These are phyloP conservation scores for Alternaria sp. DNA, from an alignment of 2,329 filamentous ascomycete species.

Conservation along the genomic window DNA sequence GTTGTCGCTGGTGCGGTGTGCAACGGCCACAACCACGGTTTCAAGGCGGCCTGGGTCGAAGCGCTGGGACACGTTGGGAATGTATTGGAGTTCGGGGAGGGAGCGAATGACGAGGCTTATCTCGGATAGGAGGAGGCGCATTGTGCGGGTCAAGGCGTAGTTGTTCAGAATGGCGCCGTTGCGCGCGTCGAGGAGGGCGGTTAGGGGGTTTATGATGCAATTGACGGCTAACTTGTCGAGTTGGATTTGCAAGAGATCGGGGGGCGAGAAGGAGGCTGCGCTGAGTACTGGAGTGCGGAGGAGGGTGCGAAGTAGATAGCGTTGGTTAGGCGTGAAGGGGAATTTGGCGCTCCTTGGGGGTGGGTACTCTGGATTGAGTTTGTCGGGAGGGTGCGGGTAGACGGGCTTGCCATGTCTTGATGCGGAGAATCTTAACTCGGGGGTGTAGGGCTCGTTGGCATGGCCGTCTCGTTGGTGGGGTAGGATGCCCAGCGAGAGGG, in stretches of 20 bases:
- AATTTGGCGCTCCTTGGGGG: slow-evolving; percentile 26
- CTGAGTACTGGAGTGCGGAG: slow-evolving; percentile 67
- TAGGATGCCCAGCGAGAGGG: slow-evolving; percentile 62
- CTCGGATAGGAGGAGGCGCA: slow-evolving; percentile 76
- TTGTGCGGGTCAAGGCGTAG: slow-evolving; percentile 67
- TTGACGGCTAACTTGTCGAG: slow-evolving; percentile 79
- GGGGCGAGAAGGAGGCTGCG: slow-evolving; percentile 63
- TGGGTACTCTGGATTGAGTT: slow-evolving; percentile 23
- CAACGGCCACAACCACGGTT: slow-evolving; percentile 62
- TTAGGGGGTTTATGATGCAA: slow-evolving; percentile 79
- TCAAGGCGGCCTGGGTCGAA: slow-evolving; percentile 68
- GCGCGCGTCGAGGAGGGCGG: slow-evolving; percentile 75
- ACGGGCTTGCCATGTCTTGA: slow-evolving; percentile 1
- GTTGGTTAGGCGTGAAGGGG: slow-evolving; percentile 52
- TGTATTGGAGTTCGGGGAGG: slow-evolving; percentile 74
- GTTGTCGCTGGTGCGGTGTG: slow-evolving; percentile 61
- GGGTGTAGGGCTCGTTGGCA: slow-evolving; percentile 31
- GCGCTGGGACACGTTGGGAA: slow-evolving; percentile 65
- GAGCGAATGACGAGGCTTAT: slow-evolving; percentile 72
- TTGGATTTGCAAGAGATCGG: slow-evolving; percentile 73
- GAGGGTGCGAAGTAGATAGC: slow-evolving; percentile 70
- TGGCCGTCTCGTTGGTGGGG: slow-evolving; percentile 47
- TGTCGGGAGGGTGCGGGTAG: slow-evolving; percentile 13
- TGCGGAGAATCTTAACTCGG: slow-evolving; percentile 20
- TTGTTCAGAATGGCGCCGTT: slow-evolving; percentile 77